Evolutionary conservation across 1,284 basidiomycete genomes (phyloP).

Genomic region (Hymenochaete sp.): DNA sequence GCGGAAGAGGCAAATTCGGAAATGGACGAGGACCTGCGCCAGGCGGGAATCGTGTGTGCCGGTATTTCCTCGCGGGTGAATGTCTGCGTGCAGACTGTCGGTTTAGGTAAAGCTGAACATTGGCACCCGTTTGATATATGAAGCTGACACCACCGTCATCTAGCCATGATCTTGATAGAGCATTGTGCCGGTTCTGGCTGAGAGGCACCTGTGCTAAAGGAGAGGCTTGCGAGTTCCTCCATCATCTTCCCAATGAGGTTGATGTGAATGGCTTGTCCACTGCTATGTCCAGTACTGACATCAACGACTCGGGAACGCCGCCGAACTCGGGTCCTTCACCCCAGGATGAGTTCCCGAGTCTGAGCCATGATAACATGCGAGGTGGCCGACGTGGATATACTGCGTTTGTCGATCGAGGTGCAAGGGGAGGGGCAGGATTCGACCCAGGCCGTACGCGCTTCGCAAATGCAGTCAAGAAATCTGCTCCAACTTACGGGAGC

Average conservation of each 20-base stretch:
- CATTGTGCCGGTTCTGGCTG: slow-evolving; percentile 95
- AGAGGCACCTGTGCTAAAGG: slow-evolving; percentile 93
- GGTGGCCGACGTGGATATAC: slow-evolving; percentile 34
- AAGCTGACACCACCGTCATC: neutral
- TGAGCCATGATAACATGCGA: slow-evolving; percentile 42
- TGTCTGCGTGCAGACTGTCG: slow-evolving; percentile 94
- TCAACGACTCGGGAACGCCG: slow-evolving; percentile 39
- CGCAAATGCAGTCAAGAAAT: slow-evolving; percentile 71
- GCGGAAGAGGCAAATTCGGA: slow-evolving; percentile 43
- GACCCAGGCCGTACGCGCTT: slow-evolving; percentile 83
- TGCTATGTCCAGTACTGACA: slow-evolving; percentile 62
- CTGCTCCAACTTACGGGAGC: slow-evolving; percentile 7
- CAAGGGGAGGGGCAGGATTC: no score
- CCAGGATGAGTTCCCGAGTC: slow-evolving; percentile 83
- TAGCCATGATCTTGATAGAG: slow-evolving; percentile 86
- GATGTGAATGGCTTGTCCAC: slow-evolving; percentile 58
- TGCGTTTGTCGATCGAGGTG: slow-evolving; percentile 25
- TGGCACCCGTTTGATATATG: neutral
- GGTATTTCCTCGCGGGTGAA: slow-evolving; percentile 95
- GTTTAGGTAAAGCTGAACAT: slow-evolving; percentile 62
- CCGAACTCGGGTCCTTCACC: slow-evolving; percentile 32
- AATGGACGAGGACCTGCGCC: slow-evolving; percentile 48
- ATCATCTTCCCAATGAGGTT: slow-evolving; percentile 77
- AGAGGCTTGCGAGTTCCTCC: slow-evolving; percentile 84
- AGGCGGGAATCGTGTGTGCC: slow-evolving; percentile 73